phyloP scores from a whole-genome alignment of 179 eudicot genomes.

The Carnegiea gigantea region DNA sequence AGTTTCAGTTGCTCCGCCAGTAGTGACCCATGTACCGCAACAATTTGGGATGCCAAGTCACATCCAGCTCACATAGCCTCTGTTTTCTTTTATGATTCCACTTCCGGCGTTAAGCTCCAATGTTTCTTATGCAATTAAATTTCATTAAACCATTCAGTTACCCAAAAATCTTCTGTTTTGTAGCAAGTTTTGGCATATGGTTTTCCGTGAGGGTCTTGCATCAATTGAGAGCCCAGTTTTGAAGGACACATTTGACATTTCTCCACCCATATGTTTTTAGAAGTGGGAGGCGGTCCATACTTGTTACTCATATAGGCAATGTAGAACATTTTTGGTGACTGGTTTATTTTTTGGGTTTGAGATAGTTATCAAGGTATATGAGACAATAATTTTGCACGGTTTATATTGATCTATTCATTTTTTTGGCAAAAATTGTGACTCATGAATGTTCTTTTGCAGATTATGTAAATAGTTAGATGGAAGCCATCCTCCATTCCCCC shows the following conservation, averaged over 20 bases:
- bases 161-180: not conserved
- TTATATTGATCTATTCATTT: not conserved
- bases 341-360: not conserved
- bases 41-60: conserved; percentile 51
- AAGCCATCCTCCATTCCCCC: too few relatives aligned
- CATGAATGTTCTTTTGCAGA: not conserved
- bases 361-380: not conserved
- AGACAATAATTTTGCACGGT: not conserved
- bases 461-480: not conserved
- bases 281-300: conserved; percentile 26
- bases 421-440: not conserved
- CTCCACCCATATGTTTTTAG: conserved; percentile 32
- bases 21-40: conserved; percentile 45
- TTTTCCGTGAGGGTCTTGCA: conserved; percentile 6
- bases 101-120: conserved; percentile 47
- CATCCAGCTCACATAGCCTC: conserved; percentile 50
- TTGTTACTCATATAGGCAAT: not conserved
- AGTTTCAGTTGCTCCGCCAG: conserved; percentile 45
- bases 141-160: conserved; percentile 31
- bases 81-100: conserved; percentile 47
- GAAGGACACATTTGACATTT: conserved; percentile 18
- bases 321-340: conserved; percentile 5
- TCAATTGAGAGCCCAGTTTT: conserved; percentile 20
- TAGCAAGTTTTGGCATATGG: conserved; percentile 20
- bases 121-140: conserved; percentile 48